Base-by-base conservation (phyloP, 192 early-diverging fungal genomes). In the Coemansia sp. region DNA sequence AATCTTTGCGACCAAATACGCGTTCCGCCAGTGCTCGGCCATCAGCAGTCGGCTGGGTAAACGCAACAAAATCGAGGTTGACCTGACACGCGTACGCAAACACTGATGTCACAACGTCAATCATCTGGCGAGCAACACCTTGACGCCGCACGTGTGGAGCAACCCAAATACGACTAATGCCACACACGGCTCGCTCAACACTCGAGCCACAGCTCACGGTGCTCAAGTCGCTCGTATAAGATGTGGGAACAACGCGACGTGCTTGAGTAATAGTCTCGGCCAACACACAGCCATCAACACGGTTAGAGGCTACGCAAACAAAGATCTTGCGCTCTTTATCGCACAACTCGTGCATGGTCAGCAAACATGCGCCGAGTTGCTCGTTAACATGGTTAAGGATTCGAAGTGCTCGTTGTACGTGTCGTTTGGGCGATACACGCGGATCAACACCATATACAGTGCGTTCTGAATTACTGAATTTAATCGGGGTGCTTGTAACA, bases 151-250 rank as follows among this genome's bases (percentile, higher is more conserved):
- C 73, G n/a, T 57, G 27, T 2, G 73, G 66, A 2, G 69, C 61
- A 2, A 86, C 85, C 85, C 85, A 86, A 43, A 86, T 74, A 0
- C 85, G 81, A 48, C 79, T 83, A 29, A 86, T 84, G 3, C 85
- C 85, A 56, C 85, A 84, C 0, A 56, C 51, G 0, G 75, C 81
- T 11, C 41, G 43, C 15, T 50, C 49, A 1, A 37, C 49, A 5
- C 27, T 24, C 8, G 32, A 58, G n/a, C 43, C 63, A 56, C 60
- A 50, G 14, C 66, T 22, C 39, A 45, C 41, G 14, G 15, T n/a
- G 15, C 41, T n/a, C 32, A 8, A 35, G 50, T 24, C 19, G 50
- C 0, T 23, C 38, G 39, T 17, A 41, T 9, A 41, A 15, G 0
- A 23, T n/a, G 19, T 41, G 1, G 56, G 25, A 17, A 60, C 59